Evolutionary conservation across 768 basidiomycete genomes (phyloP).

Genomic region (Paxillus ammoniavirescens): DNA sequence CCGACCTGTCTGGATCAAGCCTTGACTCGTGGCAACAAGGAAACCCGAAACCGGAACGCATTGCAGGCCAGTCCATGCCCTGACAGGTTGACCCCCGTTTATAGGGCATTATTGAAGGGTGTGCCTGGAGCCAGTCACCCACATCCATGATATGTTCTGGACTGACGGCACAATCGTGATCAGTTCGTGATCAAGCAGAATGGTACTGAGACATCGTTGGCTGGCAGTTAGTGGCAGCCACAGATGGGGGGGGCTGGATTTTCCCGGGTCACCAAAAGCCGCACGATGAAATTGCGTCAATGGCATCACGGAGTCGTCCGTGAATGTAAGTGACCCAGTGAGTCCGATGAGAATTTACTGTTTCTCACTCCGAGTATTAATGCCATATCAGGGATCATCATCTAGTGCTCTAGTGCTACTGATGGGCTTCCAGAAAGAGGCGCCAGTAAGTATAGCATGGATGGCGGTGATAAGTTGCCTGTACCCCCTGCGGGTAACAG

Average conservation of each 20-base stretch:
- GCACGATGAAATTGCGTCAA: slow-evolving; percentile 23
- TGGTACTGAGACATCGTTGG: too few species aligned
- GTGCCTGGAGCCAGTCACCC: not conserved
- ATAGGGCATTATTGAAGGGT: not conserved
- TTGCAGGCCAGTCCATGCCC: too few species aligned
- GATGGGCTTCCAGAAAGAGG: not conserved
- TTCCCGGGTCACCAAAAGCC: slow-evolving; percentile 15
- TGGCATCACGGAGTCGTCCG: slow-evolving; percentile 23
- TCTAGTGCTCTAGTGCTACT: not conserved
- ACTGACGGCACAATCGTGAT: not conserved
- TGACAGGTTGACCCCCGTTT: too few species aligned
- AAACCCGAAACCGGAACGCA: not conserved
- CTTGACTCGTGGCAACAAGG: not conserved
- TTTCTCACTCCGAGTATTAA: slow-evolving; percentile 14
- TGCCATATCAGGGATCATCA: slow-evolving; percentile 18
- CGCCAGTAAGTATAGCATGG: slow-evolving; percentile 22
- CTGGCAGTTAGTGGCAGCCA: not conserved
- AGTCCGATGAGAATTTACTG: not conserved
- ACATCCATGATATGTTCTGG: slow-evolving; percentile 3
- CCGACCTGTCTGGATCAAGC: not conserved
- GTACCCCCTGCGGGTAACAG: not conserved
- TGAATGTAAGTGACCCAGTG: not conserved
- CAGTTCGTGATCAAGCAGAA: not conserved
- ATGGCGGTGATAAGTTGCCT: slow-evolving; percentile 1
- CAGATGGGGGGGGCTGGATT: slow-evolving; percentile 16